These are phyloP conservation scores for Penicillium paradoxum DNA, from an alignment of 495 filamentous ascomycete genomes.

Conservation along the genomic window DNA sequence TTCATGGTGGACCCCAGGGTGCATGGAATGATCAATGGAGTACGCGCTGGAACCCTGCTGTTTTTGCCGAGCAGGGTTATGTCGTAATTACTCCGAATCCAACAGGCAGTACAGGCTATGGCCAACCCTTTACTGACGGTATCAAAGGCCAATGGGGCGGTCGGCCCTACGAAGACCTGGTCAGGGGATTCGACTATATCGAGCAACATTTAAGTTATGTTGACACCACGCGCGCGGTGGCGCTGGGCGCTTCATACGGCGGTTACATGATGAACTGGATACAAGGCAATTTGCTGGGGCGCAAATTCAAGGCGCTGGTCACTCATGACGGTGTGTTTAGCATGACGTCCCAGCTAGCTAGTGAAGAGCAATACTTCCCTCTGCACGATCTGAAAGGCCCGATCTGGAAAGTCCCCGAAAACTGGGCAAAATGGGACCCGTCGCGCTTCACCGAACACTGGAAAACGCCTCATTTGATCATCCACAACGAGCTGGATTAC, in stretches of 20 bases:
- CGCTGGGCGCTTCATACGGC: conserved; percentile 80
- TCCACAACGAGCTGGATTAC: conserved; percentile 91
- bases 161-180: conserved; percentile 73
- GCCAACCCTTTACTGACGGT: conserved; percentile 70
- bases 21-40: conserved; percentile 82
- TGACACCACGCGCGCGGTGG: conserved; percentile 72
- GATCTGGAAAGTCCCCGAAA: conserved; percentile 66
- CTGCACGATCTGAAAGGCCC: conserved; percentile 77
- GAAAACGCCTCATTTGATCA: conserved; percentile 82
- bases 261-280: conserved; percentile 78
- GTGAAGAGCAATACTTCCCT: conserved; percentile 87
- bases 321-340: conserved; percentile 89
- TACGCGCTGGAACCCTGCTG: conserved; percentile 85
- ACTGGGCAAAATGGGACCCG: conserved; percentile 82
- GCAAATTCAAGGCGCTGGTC: conserved; percentile 84
- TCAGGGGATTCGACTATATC: conserved; percentile 73
- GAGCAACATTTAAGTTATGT: conserved; percentile 66
- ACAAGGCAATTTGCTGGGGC: conserved; percentile 48
- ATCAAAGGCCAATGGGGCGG: conserved; percentile 79
- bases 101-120: conserved; percentile 81
- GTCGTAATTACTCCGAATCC: conserved; percentile 85
- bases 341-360: conserved; percentile 66
- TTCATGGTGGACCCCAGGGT: conserved; percentile 87
- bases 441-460: conserved; percentile 62
- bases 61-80: conserved; percentile 90